These are phyloP conservation scores for Aschersonia sp. DNA, from an alignment of 2,329 filamentous ascomycete genomes.

Conservation along the genomic window DNA sequence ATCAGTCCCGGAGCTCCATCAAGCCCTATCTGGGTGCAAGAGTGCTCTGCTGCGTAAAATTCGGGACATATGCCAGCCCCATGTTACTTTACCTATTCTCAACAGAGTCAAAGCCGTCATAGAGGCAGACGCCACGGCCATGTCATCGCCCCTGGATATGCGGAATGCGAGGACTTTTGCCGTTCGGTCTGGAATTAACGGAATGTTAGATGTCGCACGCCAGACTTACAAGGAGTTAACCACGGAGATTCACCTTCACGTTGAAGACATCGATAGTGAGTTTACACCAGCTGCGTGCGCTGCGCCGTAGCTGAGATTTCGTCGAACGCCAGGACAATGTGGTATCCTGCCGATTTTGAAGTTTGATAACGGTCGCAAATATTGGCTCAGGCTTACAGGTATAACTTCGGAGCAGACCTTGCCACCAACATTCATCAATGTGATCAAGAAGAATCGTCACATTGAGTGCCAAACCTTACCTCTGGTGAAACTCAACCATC, in stretches of 20 bases:
- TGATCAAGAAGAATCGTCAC: slow-evolving; percentile 53
- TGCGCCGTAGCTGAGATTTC: neutral
- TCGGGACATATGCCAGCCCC: slow-evolving; percentile 52
- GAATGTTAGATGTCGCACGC: slow-evolving; percentile 74
- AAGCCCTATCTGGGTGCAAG: slow-evolving; percentile 49
- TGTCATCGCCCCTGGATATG: slow-evolving; percentile 66
- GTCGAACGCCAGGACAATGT: slow-evolving; percentile 30
- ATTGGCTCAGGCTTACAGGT: slow-evolving; percentile 55
- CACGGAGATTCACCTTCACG: slow-evolving; percentile 58
- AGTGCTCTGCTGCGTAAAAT: slow-evolving; percentile 54
- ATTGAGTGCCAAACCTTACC: slow-evolving; percentile 81
- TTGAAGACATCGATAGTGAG: slow-evolving; percentile 51
- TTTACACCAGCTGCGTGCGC: neutral
- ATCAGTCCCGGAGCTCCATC: slow-evolving; percentile 51
- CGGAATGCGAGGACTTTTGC: slow-evolving; percentile 85
- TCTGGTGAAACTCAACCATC: slow-evolving; percentile 65
- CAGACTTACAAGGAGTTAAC: slow-evolving; percentile 84
- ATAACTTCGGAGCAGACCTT: slow-evolving; percentile 48
- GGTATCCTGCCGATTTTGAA: slow-evolving; percentile 50
- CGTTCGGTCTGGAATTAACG: slow-evolving; percentile 71
- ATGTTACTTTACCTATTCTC: slow-evolving; percentile 44
- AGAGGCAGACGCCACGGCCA: slow-evolving; percentile 69
- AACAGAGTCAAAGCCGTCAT: slow-evolving; percentile 54
- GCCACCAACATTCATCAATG: slow-evolving; percentile 64
- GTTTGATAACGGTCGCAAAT: slow-evolving; percentile 65